Evolutionary conservation across 495 filamentous ascomycete species (phyloP), one percentile per base, ranked within the genome.

Genomic region (Tuber umbilicatum): DNA sequence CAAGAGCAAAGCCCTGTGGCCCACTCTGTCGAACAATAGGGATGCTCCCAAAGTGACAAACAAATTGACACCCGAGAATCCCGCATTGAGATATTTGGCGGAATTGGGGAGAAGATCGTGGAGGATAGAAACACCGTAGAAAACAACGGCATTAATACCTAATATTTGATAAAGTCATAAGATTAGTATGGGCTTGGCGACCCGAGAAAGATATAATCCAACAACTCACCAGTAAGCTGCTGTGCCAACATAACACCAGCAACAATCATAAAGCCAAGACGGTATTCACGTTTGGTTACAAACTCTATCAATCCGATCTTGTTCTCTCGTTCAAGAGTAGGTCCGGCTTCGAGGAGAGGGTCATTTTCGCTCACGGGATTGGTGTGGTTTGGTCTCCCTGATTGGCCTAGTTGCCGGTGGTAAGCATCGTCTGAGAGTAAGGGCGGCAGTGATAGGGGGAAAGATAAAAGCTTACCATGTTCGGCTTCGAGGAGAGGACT

Each of bases 81-180:
- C 84, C 73, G 98, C 93, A 72, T 93, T 94, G 70, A 98, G 85
- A 6, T 93, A 83, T 0, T 90, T 91, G 0, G 93, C 93, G 42
- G 87, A 91, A 38, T 90, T 89, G 14, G 92, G 91, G 0, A 98
- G 84, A 16, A 97, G 88, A 68, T 86, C 88, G 47, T 90, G 88
- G 45, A 99, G 86, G 2, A 98, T 88, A 5, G 91, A 92, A 2
- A 99, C 95, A 16, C 93, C 95, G 84, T 99, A 98, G 93, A 99
- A 97, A 83, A 99, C 90, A 79, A 98, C 93, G 73, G 91, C 94
- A 86, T 99, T 99, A 84, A 99, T 93, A 43, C 94, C 77, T 78
- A 39, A 5, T 39, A 5, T 39, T 16, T 16, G 35, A 69, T 39
- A 23, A 45, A 31, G 71, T 19, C 71, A 72, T 69, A 37, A 41